A percentile compares a stretch with the other conserved stretches of the same genome.
These are phyloP conservation scores for Corchorus capsularis DNA, from an alignment of 345 rosid genomes.

Conservation along the genomic window DNA sequence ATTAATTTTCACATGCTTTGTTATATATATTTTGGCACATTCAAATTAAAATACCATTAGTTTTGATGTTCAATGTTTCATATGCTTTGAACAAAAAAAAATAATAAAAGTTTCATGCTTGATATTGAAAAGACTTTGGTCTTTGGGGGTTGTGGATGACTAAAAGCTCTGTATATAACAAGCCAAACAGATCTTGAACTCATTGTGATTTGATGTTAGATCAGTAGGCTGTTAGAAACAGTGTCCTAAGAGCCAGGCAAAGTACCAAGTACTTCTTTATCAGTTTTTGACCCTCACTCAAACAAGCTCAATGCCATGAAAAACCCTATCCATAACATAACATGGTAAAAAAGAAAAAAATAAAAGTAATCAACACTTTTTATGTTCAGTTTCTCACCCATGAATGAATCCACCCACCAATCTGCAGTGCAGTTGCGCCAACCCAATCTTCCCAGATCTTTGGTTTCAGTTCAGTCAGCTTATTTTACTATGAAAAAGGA, in stretches of 20 bases:
- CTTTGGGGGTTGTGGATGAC: neutral
- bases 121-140: neutral
- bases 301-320: neutral
- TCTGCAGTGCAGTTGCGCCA: neutral
- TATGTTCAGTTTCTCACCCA: neutral
- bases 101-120: no score
- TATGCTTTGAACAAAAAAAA: neutral
- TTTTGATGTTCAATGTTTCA: neutral
- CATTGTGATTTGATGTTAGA: neutral
- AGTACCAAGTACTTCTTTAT: constrained; percentile 25
- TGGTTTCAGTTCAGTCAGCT: constrained; percentile 20
- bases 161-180: neutral
- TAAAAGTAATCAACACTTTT: no score
- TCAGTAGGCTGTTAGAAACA: neutral
- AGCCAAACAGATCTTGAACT: neutral
- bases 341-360: no score
- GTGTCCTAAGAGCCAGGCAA: constrained; percentile 12
- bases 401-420: neutral
- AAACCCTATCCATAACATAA: neutral
- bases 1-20: neutral
- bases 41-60: neutral
- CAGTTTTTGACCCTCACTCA: constrained; percentile 27
- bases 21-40: neutral
- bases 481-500: neutral
- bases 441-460: constrained; percentile 18